phyloP scores from a whole-genome alignment of 352 stramenopile species.

The Pythium brassicae region DNA sequence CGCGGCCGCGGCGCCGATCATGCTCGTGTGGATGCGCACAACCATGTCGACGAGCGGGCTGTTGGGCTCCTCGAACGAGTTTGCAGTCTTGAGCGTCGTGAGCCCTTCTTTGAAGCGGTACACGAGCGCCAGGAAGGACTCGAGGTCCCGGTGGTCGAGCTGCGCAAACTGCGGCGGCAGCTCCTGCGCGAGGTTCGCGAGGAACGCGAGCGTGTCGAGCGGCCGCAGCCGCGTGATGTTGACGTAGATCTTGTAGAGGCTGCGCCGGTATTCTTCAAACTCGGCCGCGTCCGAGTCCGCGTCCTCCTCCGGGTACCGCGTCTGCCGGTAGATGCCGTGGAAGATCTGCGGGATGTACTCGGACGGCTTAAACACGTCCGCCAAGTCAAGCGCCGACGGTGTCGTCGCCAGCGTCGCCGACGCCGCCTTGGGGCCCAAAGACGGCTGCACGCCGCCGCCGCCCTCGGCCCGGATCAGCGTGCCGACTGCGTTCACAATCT shows the following conservation, averaged over 20 bases:
- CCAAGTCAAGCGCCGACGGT: slow-evolving; percentile 13
- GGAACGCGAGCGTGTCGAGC: slow-evolving; percentile 62
- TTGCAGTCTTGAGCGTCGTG: slow-evolving; percentile 50
- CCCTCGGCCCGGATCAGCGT: slow-evolving; percentile 63
- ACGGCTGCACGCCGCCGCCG: slow-evolving; percentile 4
- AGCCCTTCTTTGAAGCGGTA: slow-evolving; percentile 84
- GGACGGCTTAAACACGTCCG: slow-evolving; percentile 72
- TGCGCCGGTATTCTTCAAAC: slow-evolving; percentile 82
- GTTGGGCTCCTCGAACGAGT: slow-evolving; percentile 56
- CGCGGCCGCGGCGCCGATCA: slow-evolving; percentile 33
- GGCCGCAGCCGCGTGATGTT: slow-evolving; percentile 77
- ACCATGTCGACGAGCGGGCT: slow-evolving; percentile 66
- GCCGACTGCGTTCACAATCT: slow-evolving; percentile 76
- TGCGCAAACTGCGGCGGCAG: slow-evolving; percentile 46
- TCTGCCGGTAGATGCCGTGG: slow-evolving; percentile 80
- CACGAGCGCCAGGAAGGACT: slow-evolving; percentile 80
- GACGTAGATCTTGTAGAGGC: slow-evolving; percentile 85
- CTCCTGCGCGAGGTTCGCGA: slow-evolving; percentile 56
- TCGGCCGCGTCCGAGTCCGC: slow-evolving; percentile 72
- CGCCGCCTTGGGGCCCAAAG: too few species aligned
- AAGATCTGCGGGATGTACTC: slow-evolving; percentile 76
- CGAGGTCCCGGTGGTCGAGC: slow-evolving; percentile 54
- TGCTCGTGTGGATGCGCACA: slow-evolving; percentile 60
- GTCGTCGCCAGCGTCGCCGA: background rate
- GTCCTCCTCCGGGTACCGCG: slow-evolving; percentile 71